Base-by-base conservation (phyloP, 1,284 basidiomycete genomes). In the Ustilago bromivora region DNA sequence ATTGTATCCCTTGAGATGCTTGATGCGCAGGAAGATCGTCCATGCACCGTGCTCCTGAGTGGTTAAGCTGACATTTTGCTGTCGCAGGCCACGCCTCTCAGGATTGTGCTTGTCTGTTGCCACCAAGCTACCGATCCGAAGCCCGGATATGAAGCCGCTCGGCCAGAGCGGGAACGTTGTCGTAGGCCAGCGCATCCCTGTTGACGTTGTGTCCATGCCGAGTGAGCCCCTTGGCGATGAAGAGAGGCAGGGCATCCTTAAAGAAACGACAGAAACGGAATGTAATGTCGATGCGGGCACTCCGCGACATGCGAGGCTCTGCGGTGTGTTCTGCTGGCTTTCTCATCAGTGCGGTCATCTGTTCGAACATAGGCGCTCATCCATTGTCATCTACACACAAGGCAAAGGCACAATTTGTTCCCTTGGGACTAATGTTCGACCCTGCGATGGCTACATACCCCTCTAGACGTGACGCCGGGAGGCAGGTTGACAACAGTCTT, bases 1-100 rank as follows among this genome's bases (percentile, higher is more conserved):
- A 23, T 61, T 61, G 59, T n/a, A 53, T 17, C 49, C 59, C 49
- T 61, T 61, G 12, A 61, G 34, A 36, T 61, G 47, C 28, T 49
- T 41, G 36, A 61, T 34, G 11, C 11, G n/a, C 4, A 61, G 49
- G 38, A 53, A 35, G 7, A 61, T 15, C 1, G 36, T 61, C 59
- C 59, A 61, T 10, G 59, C 59, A 8, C 49, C 59, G 6, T 28
- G 34, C 46, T 23, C 46, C 5, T n/a, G 28, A 1, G 51, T 34
- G 51, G 53, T 49, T 41, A 56, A 56, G 41, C 31, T 55, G 17
- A 62, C 61, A 46, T 62, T 53, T 8, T n/a, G 6, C 11, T 56
- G 53, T 32, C 12, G n/a, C 52, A 62, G 34, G 23, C 53, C 61
- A 15, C n/a, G 61, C 40, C 38, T 43, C 13, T 47, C 17, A 9